Evolutionary conservation across 2,329 filamentous ascomycete genomes (phyloP).

Genomic region (Verticillium tricorpus): DNA sequence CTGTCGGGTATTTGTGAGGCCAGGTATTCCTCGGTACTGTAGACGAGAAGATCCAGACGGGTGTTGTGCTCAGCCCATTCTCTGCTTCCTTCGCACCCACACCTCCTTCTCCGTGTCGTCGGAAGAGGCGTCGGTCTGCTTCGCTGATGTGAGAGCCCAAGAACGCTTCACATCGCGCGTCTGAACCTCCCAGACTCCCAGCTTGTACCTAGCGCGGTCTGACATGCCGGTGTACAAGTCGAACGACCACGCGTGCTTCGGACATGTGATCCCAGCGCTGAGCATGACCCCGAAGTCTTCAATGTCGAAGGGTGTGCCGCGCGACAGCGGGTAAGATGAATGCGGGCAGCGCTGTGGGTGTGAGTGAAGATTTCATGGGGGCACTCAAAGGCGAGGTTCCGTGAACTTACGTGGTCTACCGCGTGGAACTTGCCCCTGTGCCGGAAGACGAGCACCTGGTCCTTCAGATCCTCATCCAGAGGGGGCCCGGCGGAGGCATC

Average conservation of each 20-base stretch:
- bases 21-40: too few relatives aligned
- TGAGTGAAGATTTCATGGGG: not conserved
- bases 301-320: conserved; percentile 62
- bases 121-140: not conserved
- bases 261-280: conserved; percentile 60
- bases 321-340: conserved; percentile 60
- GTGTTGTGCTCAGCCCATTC: conserved; percentile 23
- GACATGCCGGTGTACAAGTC: conserved; percentile 59
- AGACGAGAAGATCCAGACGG: too few relatives aligned
- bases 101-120: conserved; percentile 25
- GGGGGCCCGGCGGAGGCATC: conserved; percentile 23
- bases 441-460: conserved; percentile 63
- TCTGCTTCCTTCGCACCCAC: conserved; percentile 39
- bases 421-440: conserved; percentile 63
- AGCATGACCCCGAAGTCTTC: conserved; percentile 65
- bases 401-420: conserved; percentile 58
- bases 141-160: rapidly evolving
- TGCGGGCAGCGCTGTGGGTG: conserved; percentile 58
- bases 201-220: conserved; percentile 57
- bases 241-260: conserved; percentile 69
- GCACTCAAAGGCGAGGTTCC: too few relatives aligned
- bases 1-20: too few relatives aligned
- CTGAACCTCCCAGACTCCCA: conserved; percentile 62
- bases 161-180: conserved; percentile 27
- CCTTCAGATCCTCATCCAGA: conserved; percentile 34